phyloP scores from a whole-genome alignment of 1,139 yeast species.

The Hansenula sp. region DNA sequence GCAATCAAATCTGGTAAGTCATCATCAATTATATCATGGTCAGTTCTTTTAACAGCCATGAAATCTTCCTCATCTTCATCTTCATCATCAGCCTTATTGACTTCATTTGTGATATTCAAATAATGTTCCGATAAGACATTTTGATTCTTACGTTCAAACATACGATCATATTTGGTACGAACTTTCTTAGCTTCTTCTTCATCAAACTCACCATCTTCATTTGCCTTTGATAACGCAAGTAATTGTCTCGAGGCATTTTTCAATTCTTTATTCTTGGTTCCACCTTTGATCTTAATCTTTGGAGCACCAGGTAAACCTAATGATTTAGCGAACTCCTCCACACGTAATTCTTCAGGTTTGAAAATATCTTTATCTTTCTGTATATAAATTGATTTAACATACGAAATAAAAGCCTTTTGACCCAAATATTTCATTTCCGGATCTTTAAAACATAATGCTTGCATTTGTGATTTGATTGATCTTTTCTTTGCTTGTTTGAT shows the following conservation, averaged over 20 bases:
- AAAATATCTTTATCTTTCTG: slow-evolving; percentile 89
- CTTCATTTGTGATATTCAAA: slow-evolving; percentile 54
- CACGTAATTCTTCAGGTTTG: slow-evolving; percentile 68
- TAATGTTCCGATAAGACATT: slow-evolving; percentile 89
- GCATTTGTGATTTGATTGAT: slow-evolving; percentile 79
- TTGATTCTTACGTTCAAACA: slow-evolving; percentile 95
- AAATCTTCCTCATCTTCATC: slow-evolving; percentile 71
- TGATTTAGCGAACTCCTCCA: slow-evolving; percentile 81
- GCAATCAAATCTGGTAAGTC: slow-evolving; percentile 57
- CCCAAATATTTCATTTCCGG: slow-evolving; percentile 91
- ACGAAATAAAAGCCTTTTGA: slow-evolving; percentile 92
- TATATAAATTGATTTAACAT: slow-evolving; percentile 76
- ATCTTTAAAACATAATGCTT: slow-evolving; percentile 85
- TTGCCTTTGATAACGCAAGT: slow-evolving; percentile 49
- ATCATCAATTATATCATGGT: slow-evolving; percentile 63
- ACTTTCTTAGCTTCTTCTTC: slow-evolving; percentile 43
- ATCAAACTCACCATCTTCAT: slow-evolving; percentile 62
- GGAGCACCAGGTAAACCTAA: slow-evolving; percentile 97
- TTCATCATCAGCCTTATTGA: slow-evolving; percentile 30
- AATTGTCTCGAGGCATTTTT: slow-evolving; percentile 81
- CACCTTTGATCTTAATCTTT: slow-evolving; percentile 68
- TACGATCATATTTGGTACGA: slow-evolving; percentile 88
- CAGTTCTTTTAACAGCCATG: slow-evolving; percentile 71
- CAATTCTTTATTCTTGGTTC: slow-evolving; percentile 55
- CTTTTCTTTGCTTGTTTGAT: slow-evolving; percentile 76